phyloP scores from a whole-genome alignment of 2,329 filamentous ascomycete species.

The Plectosphaerella sp. region DNA sequence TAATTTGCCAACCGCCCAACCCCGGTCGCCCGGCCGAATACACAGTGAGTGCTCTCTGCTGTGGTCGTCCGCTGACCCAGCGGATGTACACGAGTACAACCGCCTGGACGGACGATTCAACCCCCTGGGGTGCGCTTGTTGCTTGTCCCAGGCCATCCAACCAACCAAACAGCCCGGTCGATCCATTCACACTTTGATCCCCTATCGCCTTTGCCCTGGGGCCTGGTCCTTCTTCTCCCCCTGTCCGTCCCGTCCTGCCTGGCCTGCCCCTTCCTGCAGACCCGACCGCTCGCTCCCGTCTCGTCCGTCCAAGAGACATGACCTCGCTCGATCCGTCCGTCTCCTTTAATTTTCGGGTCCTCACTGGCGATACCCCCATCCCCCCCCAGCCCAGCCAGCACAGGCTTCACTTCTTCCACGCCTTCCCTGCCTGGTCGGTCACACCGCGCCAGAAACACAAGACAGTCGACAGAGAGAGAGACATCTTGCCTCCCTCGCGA shows the following conservation, averaged over 20 bases:
- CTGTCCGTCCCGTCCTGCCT: too few species aligned
- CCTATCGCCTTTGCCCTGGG: neutral
- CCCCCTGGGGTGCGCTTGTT: too few species aligned
- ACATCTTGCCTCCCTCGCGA: too few species aligned
- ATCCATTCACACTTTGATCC: neutral
- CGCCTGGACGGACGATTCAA: too few species aligned
- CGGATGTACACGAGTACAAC: neutral
- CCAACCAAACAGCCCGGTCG: neutral
- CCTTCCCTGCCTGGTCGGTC: too few species aligned
- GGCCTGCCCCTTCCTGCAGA: neutral
- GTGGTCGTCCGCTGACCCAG: neutral
- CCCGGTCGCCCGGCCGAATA: constrained; percentile 27
- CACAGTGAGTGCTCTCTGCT: constrained; percentile 13
- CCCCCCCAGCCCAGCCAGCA: too few species aligned
- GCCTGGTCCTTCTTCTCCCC: too few species aligned
- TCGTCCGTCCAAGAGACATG: neutral
- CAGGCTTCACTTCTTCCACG: too few species aligned
- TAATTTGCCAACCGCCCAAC: constrained; percentile 32
- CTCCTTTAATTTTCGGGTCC: neutral
- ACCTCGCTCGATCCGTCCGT: neutral
- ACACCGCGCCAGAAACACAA: too few species aligned
- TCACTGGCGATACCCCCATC: too few species aligned
- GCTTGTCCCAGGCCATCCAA: too few species aligned
- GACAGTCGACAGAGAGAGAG: too few species aligned
- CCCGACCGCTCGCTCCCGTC: neutral